Conservation (phyloP, 108 stramenopile genomes). For the Nitzschia sp. region DNA sequence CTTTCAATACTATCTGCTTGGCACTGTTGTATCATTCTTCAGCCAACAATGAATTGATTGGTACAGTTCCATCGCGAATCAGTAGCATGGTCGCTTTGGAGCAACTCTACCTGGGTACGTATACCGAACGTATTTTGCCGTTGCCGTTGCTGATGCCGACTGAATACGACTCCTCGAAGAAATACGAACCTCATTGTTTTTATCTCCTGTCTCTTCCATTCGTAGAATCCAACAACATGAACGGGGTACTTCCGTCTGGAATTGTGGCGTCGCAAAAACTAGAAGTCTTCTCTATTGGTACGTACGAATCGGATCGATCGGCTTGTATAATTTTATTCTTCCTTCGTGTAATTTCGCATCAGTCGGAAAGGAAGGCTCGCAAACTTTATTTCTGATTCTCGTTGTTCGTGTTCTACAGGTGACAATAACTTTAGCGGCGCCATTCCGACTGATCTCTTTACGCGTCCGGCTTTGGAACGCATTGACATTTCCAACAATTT, state of each 20-base stretch:
- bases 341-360: neutral
- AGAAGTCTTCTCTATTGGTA: neutral
- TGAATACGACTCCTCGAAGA: too few species aligned
- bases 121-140: neutral
- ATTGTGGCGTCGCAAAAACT: neutral
- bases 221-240: neutral
- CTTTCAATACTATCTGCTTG: neutral
- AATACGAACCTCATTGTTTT: too few species aligned
- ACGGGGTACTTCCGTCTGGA: neutral
- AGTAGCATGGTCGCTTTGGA: slow-evolving; percentile 24
- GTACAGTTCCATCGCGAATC: slow-evolving; percentile 40
- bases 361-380: too few species aligned
- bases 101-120: neutral
- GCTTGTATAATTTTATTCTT: neutral
- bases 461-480: slow-evolving; percentile 2
- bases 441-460: slow-evolving; percentile 45
- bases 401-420: slow-evolving; percentile 1
- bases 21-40: neutral
- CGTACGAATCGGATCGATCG: neutral
- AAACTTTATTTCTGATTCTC: too few species aligned
- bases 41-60: slow-evolving; percentile 44
- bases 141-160: neutral
- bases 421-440: slow-evolving; percentile 44
- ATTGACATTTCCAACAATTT: slow-evolving; percentile 3
- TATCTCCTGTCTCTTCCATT: neutral